Conservation (phyloP, 1,139 yeast genomes). For the Eremothecium sinecaudum region DNA sequence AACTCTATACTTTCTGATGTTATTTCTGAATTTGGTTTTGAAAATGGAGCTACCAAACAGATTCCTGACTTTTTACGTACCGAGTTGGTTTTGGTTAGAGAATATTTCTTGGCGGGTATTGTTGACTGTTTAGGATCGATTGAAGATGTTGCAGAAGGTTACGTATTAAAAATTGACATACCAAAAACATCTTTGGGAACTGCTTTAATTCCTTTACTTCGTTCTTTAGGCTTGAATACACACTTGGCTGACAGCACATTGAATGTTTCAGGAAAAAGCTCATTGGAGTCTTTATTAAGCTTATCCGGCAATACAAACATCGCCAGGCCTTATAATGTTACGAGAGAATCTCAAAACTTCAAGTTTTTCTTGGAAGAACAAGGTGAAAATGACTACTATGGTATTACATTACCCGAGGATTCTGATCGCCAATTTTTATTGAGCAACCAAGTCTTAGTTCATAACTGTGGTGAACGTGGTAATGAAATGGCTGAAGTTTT, state of each 20-base stretch:
- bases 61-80: conserved; percentile 20
- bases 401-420: conserved; percentile 34
- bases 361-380: conserved; percentile 27
- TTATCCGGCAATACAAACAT: neutral
- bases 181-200: conserved; percentile 27
- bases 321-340: conserved; percentile 11
- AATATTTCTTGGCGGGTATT: conserved; percentile 36
- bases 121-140: conserved; percentile 33
- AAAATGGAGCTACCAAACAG: conserved; percentile 12
- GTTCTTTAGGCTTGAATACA: conserved; percentile 34
- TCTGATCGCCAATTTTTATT: conserved; percentile 37
- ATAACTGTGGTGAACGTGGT: conserved; percentile 91
- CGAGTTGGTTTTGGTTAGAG: conserved; percentile 32
- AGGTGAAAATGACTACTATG: conserved; percentile 33
- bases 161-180: conserved; percentile 25
- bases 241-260: conserved; percentile 15
- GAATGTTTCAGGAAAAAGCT: neutral
- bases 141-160: conserved; percentile 9
- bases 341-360: conserved; percentile 26
- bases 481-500: conserved; percentile 99
- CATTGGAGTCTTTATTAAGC: conserved; percentile 1
- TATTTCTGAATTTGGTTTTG: conserved; percentile 16
- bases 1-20: conserved; percentile 1
- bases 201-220: conserved; percentile 31
- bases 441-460: conserved; percentile 33